phyloP scores from a whole-genome alignment of 352 stramenopile genomes.

The Phytophthora sp. region DNA sequence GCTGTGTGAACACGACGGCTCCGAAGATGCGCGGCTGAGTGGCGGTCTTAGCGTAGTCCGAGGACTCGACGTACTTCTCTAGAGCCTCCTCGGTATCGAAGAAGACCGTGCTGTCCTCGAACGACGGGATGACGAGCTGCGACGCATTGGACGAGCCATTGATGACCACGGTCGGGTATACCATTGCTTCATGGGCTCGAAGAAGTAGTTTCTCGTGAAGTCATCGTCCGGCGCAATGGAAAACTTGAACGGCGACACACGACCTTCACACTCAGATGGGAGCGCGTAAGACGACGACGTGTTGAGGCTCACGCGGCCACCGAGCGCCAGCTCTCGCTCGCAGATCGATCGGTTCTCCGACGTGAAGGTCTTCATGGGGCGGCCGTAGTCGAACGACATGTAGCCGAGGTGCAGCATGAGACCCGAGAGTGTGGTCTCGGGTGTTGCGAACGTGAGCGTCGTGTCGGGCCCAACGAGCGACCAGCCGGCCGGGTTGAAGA shows the following conservation, averaged over 20 bases:
- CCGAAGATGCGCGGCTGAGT: conserved; percentile 47
- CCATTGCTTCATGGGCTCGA: conserved; percentile 41
- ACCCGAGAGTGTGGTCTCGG: conserved; percentile 66
- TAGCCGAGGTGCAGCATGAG: conserved; percentile 58
- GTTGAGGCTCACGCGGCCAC: conserved; percentile 32
- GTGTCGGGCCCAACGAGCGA: conserved; percentile 37
- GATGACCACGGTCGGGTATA: conserved; percentile 43
- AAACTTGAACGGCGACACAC: conserved; percentile 59
- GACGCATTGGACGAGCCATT: conserved; percentile 9
- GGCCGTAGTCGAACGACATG: conserved; percentile 31
- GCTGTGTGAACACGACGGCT: conserved; percentile 44
- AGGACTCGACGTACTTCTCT: conserved; percentile 41
- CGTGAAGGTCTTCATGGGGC: conserved; percentile 42
- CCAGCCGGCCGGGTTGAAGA: conserved; percentile 46
- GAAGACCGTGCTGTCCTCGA: conserved; percentile 46
- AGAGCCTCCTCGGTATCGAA: conserved; percentile 39
- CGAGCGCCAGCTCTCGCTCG: conserved; percentile 19
- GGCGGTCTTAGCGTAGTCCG: conserved; percentile 36
- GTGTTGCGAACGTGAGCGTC: conserved; percentile 46
- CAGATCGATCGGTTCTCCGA: conserved; percentile 29
- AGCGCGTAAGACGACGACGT: conserved; percentile 25
- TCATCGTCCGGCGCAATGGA: conserved; percentile 43
- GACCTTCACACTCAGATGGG: conserved; percentile 39
- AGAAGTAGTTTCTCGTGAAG: conserved; percentile 56
- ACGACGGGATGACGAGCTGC: conserved; percentile 36